Base-by-base conservation (phyloP, 345 rosid genomes). In the Psidium friedrichsthalianum region DNA sequence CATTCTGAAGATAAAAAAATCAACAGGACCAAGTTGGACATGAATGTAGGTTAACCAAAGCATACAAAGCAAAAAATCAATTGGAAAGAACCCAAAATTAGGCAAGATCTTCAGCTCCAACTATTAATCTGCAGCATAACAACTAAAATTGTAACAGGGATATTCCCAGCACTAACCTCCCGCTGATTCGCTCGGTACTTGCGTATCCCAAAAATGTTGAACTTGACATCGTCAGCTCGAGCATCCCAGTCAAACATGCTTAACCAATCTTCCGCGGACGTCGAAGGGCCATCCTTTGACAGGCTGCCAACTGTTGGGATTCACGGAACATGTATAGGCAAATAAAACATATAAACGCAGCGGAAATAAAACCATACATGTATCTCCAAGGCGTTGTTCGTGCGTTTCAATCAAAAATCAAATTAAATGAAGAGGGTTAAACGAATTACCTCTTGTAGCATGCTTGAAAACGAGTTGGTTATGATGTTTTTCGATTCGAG, bases 171-270 rank as follows among this genome's bases (percentile, higher is more conserved):
- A 83, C 93, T 87, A 86, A 97, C 99, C 94, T 95, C 94, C 58
- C 91, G 91, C 90, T 95, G 98, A 91, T 97, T 95, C 6, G 97
- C 93, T 29, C 98, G 96, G 64, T 94, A 97, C 5, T 91, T 53
- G 27, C 95, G 87, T 76, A 97, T 97, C 82, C 99, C 98, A 47
- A 97, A 97, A n/a, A 95, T 88, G 88, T 97, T 95, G 55, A 95
- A 90, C 91, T 92, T 90, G 47, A 90, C 86, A 87, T 92, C 94
- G 42, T 95, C 96, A 76, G 96, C 98, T 52, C 87, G 93, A 87
- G 95, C 92, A 85, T 97, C 99, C 99, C 98, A 95, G 69, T 93
- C 94, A 83, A 95, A 95, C 22, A 93, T 40, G 32, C 93, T 94
- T 0, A 94, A 93, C 98, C 98, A 95, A 84, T 93, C 91, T 83